Conservation (phyloP, 2,329 filamentous ascomycete species). For the Penicillium palitans region DNA sequence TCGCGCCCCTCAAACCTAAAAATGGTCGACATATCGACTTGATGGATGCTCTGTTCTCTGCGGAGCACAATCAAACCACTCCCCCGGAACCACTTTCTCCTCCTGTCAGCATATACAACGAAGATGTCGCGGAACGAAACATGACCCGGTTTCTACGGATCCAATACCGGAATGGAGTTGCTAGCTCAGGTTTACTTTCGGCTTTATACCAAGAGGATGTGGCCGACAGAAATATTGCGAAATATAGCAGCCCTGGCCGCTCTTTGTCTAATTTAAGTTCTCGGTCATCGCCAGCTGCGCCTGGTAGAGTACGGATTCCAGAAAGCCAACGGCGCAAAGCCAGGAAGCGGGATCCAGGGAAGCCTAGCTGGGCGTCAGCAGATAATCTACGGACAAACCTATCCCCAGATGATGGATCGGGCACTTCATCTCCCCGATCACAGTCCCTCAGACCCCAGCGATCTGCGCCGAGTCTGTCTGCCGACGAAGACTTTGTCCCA, state of each 20-base stretch:
- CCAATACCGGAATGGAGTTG: constrained; percentile 26
- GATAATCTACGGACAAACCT: constrained; percentile 25
- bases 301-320: constrained; percentile 20
- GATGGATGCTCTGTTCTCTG: constrained; percentile 41
- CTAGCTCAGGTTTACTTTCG: constrained; percentile 36
- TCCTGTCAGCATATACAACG: constrained; percentile 42
- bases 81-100: constrained; percentile 28
- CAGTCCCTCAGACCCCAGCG: constrained; percentile 30
- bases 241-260: constrained; percentile 23
- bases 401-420: constrained; percentile 7
- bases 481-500: constrained; percentile 17
- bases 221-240: constrained; percentile 42
- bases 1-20: constrained; percentile 21
- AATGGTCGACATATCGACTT: constrained; percentile 43
- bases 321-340: constrained; percentile 11
- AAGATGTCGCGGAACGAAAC: constrained; percentile 47
- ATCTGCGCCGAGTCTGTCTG: constrained; percentile 35
- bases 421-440: constrained; percentile 3
- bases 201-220: constrained; percentile 45
- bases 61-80: constrained; percentile 32
- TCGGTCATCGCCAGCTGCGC: constrained; percentile 22
- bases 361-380: constrained; percentile 24
- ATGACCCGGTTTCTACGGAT: constrained; percentile 37
- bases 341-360: constrained; percentile 14
- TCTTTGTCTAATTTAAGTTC: constrained; percentile 25